phyloP scores from a whole-genome alignment of 495 filamentous ascomycete species.

The Penicillium arizonense region DNA sequence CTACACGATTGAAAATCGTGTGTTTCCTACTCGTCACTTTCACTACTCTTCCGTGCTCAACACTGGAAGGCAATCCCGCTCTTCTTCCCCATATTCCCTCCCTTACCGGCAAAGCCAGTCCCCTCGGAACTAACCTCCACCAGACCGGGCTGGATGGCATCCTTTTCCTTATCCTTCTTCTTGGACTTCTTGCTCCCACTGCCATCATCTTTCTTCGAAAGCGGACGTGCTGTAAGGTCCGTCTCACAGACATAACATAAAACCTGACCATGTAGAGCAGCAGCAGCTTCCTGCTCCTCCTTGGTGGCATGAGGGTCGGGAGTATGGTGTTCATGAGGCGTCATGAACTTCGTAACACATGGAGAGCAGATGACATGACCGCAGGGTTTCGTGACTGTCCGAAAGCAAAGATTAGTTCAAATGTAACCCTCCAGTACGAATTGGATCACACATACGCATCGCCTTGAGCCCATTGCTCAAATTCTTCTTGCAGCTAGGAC shows the following conservation, averaged over 20 bases:
- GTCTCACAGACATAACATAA: conserved; percentile 88
- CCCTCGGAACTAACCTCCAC: conserved; percentile 86
- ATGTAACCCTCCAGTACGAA: not conserved
- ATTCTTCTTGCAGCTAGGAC: conserved; percentile 85
- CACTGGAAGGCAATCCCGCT: conserved; percentile 82
- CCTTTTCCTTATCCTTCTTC: conserved; percentile 45
- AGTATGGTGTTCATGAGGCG: conserved; percentile 41
- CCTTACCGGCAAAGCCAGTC: conserved; percentile 88
- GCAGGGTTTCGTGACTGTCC: conserved; percentile 78
- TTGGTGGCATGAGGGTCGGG: conserved; percentile 65
- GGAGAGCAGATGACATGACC: conserved; percentile 91
- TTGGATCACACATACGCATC: conserved; percentile 48
- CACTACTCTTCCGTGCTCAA: conserved; percentile 33
- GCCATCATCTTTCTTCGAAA: conserved; percentile 12
- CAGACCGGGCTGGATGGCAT: conserved; percentile 65
- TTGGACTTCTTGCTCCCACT: conserved; percentile 40
- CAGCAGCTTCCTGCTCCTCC: conserved; percentile 46
- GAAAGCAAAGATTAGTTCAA: not conserved
- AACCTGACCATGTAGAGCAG: conserved; percentile 40
- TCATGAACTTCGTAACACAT: conserved; percentile 88
- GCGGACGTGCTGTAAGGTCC: conserved; percentile 52
- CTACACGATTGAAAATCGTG: not conserved
- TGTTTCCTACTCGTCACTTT: not conserved
- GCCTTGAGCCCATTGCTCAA: conserved; percentile 82
- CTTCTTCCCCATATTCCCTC: conserved; percentile 78